These are phyloP conservation scores for Rutstroemia sp. DNA, from an alignment of 2,329 filamentous ascomycete genomes.

Conservation along the genomic window DNA sequence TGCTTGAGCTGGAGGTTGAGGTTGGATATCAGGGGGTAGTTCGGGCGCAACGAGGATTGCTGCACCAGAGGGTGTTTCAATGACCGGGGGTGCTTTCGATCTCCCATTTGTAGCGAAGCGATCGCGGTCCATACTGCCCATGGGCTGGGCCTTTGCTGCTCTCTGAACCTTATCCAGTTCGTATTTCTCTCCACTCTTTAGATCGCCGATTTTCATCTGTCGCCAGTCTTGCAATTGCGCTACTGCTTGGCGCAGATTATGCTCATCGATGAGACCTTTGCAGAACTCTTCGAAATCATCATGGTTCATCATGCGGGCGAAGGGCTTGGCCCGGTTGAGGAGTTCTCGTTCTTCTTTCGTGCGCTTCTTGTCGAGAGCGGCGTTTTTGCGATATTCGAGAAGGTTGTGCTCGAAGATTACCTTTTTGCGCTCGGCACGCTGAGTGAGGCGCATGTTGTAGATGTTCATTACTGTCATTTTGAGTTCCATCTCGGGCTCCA, in stretches of 20 bases:
- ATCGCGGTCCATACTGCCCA: slow-evolving; percentile 79
- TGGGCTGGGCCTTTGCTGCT: slow-evolving; percentile 60
- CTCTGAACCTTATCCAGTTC: slow-evolving; percentile 79
- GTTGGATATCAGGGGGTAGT: slow-evolving; percentile 44
- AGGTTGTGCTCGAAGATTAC: slow-evolving; percentile 94
- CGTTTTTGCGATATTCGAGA: slow-evolving; percentile 89
- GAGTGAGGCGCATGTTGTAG: slow-evolving; percentile 86
- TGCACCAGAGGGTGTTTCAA: slow-evolving; percentile 67
- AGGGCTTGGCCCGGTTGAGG: slow-evolving; percentile 89
- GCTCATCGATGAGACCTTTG: slow-evolving; percentile 80
- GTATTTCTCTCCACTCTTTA: slow-evolving; percentile 84
- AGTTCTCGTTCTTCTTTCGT: slow-evolving; percentile 93
- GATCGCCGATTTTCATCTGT: slow-evolving; percentile 71
- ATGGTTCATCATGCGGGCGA: slow-evolving; percentile 93
- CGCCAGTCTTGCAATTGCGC: slow-evolving; percentile 91
- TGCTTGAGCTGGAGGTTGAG: slow-evolving; percentile 23
- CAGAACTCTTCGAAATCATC: slow-evolving; percentile 82
- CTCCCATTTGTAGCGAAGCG: slow-evolving; percentile 65
- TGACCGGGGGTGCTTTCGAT: slow-evolving; percentile 51
- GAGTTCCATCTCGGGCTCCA: slow-evolving; percentile 93
- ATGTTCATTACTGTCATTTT: slow-evolving; percentile 99
- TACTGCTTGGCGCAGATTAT: slow-evolving; percentile 86
- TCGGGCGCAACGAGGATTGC: slow-evolving; percentile 73
- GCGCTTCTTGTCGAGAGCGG: slow-evolving; percentile 82
- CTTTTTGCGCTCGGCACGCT: slow-evolving; percentile 89